Base-by-base conservation (phyloP, 352 stramenopile species). In the Phytophthora tentaculata region DNA sequence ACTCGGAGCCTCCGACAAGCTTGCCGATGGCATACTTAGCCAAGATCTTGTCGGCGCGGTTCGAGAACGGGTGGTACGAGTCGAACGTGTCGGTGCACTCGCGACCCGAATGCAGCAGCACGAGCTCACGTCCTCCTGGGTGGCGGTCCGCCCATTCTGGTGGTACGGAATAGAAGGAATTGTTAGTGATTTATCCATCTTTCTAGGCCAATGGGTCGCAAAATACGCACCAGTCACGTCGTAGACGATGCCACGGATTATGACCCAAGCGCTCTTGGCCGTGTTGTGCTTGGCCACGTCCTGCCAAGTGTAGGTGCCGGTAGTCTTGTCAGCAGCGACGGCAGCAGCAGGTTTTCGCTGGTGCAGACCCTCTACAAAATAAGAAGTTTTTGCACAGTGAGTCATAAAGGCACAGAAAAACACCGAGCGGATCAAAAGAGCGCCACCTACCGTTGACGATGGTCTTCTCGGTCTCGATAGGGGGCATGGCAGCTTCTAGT, bases 281-380 rank as follows among this genome's bases (percentile, higher is more conserved):
- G 94, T 98, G 77, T 97, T 94, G 76, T 99, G 97, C 83, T 97
- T 88, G 60, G 97, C 92, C 49, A 99, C 94, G 51, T 99, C 94
- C 60, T 94, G 81, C 94, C 93, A 98, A 61, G 95, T 98, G 77
- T 92, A 98, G 56, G 81, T 79, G 65, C 64, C 59, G 12, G 49
- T 57, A 28, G 66, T 56, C 52, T 59, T 71, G 49, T 69, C 43
- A 6, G 60, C 37, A 9, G 61, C 45, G 4, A 57, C 43, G 5
- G 58, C 47, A 39, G 64, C 54, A 10, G 70, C 54, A 9, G 76
- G 23, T 61, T 92, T 89, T 71, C 86, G 86, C 70, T 88, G 80
- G 54, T 88, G 81, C 19, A 93, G 73, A 12, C 81, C 74, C 48
- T 82, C 74, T 77, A 41, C 19, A 44, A 39, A 12, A 39, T 7